A percentile compares a stretch with the other conserved stretches of the same genome.
Conservation (phyloP, 2,329 filamentous ascomycete genomes). For the Lojkania enalia region DNA sequence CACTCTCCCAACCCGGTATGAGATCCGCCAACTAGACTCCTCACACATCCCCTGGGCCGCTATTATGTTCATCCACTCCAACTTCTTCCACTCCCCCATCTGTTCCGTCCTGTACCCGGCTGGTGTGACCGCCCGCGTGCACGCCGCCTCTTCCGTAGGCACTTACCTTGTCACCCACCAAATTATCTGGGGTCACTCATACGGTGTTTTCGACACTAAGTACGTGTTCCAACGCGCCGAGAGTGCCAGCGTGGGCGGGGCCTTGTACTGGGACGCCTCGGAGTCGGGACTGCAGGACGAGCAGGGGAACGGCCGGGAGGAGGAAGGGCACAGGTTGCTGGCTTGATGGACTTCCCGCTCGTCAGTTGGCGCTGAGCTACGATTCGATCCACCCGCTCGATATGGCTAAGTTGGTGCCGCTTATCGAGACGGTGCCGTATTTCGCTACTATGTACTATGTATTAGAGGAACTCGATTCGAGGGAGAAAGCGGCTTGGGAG, state of each 20-base stretch:
- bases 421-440: slow-evolving; percentile 28
- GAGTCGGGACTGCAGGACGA: slow-evolving; percentile 21
- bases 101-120: slow-evolving; percentile 33
- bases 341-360: slow-evolving; percentile 47
- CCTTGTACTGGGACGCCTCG: slow-evolving; percentile 29
- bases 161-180: slow-evolving; percentile 40
- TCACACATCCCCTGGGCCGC: slow-evolving; percentile 32
- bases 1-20: slow-evolving; percentile 33
- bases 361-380: slow-evolving; percentile 44
- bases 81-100: slow-evolving; percentile 34
- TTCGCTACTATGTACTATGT: slow-evolving; percentile 27
- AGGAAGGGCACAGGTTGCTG: slow-evolving; percentile 27
- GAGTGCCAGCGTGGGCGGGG: slow-evolving; percentile 29
- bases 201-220: slow-evolving; percentile 46
- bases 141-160: slow-evolving; percentile 8
- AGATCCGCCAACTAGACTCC: slow-evolving; percentile 33
- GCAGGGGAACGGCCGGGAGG: slow-evolving; percentile 20
- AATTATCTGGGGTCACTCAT: slow-evolving; percentile 40
- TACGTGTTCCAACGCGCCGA: slow-evolving; percentile 42
- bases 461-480: slow-evolving; percentile 23
- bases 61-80: slow-evolving; percentile 37
- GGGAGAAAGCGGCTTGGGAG: slow-evolving; percentile 32
- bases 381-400: slow-evolving; percentile 35
- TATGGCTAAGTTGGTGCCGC: slow-evolving; percentile 23
- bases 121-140: slow-evolving; percentile 18